phyloP scores from a whole-genome alignment of 495 filamentous ascomycete genomes.

The Daldinia concentrica region DNA sequence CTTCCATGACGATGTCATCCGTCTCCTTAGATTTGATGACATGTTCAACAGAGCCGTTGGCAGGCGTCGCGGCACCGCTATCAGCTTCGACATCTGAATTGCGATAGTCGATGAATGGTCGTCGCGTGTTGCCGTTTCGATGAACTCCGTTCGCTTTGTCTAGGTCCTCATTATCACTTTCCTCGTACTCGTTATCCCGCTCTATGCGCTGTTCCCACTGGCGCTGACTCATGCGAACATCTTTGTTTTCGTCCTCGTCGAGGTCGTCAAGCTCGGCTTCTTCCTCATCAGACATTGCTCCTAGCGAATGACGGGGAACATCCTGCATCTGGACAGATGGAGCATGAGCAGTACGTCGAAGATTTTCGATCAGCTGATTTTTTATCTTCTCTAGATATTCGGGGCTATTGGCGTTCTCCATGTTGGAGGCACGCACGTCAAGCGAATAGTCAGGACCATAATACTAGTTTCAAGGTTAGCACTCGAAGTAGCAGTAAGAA shows the following conservation, averaged over 20 bases:
- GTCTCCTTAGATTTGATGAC: constrained; percentile 62
- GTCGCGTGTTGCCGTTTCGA: constrained; percentile 67
- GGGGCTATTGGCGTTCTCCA: constrained; percentile 96
- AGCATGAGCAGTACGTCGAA: constrained; percentile 84
- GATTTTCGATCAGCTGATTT: constrained; percentile 88
- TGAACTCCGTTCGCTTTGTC: constrained; percentile 76
- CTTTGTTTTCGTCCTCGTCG: constrained; percentile 91
- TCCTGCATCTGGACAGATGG: constrained; percentile 96
- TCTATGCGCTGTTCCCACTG: constrained; percentile 82
- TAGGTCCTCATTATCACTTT: constrained; percentile 89
- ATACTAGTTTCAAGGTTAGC: constrained; percentile 68
- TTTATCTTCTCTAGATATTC: constrained; percentile 98
- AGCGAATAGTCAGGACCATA: constrained; percentile 97
- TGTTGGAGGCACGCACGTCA: constrained; percentile 93
- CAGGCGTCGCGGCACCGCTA: constrained; percentile 67
- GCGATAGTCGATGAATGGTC: constrained; percentile 75
- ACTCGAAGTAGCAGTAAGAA: constrained; percentile 7
- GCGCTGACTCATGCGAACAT: constrained; percentile 82
- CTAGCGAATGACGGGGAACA: constrained; percentile 79
- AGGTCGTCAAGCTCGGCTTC: constrained; percentile 89
- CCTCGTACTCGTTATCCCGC: constrained; percentile 79
- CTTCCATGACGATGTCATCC: constrained; percentile 73
- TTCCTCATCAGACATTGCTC: constrained; percentile 78
- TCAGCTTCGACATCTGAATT: constrained; percentile 75
- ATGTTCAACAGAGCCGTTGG: constrained; percentile 58